phyloP scores from a whole-genome alignment of 805 yeast genomes.

The Danielozyma ontarioensis region DNA sequence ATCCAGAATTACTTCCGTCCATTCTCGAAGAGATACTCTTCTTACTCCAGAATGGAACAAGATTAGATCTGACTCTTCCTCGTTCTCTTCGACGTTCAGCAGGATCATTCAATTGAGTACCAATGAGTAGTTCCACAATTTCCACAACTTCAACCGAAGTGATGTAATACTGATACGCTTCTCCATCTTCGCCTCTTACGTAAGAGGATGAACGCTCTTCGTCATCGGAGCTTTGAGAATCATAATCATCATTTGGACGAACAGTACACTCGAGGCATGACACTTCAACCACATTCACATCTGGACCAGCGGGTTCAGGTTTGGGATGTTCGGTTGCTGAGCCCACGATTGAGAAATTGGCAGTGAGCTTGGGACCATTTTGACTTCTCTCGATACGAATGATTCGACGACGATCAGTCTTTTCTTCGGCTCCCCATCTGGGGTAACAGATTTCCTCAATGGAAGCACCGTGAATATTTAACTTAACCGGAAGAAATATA shows the following conservation, averaged over 20 bases:
- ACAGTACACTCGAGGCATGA: constrained; percentile 49
- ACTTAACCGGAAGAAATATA: constrained; percentile 41
- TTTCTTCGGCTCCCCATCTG: constrained; percentile 44
- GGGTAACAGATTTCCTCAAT: constrained; percentile 47
- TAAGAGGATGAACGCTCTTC: constrained; percentile 7
- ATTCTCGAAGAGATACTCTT: constrained; percentile 48
- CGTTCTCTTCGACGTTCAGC: constrained; percentile 55
- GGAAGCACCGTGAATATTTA: constrained; percentile 42
- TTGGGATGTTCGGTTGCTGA: constrained; percentile 44
- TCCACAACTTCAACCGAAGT: constrained; percentile 65
- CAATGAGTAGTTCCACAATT: constrained; percentile 58
- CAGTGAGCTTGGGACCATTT: constrained; percentile 40
- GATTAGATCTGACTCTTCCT: constrained; percentile 61
- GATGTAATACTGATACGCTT: constrained; percentile 41
- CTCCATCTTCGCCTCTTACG: constrained; percentile 18
- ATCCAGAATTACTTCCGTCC: constrained; percentile 18
- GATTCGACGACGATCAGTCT: constrained; percentile 48
- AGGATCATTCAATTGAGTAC: constrained; percentile 41
- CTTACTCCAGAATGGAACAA: constrained; percentile 64
- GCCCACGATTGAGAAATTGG: constrained; percentile 48
- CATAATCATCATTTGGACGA: constrained; percentile 23
- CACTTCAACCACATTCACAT: constrained; percentile 52
- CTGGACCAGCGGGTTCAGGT: constrained; percentile 31
- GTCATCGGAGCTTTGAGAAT: constrained; percentile 20
- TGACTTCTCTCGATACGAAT: constrained; percentile 54